These are phyloP conservation scores for Waltergamsia citrina DNA, from an alignment of 2,329 filamentous ascomycete genomes.

Conservation along the genomic window DNA sequence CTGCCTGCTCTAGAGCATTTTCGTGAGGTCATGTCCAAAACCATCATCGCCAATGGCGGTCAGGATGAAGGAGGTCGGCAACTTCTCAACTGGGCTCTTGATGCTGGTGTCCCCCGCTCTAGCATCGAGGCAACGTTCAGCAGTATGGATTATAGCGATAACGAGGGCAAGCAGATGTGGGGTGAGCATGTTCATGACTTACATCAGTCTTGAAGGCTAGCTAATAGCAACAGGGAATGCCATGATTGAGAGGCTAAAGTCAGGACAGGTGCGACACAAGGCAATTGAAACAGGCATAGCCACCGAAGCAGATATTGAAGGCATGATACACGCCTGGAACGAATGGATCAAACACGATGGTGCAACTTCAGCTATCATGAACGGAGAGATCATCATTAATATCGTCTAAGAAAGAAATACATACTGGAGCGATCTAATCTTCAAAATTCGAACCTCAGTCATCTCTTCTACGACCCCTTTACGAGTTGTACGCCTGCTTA, in stretches of 20 bases:
- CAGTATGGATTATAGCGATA: conserved; percentile 18
- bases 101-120: conserved; percentile 12
- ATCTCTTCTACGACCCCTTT: background rate
- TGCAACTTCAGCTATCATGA: conserved; percentile 17
- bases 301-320: conserved; percentile 13
- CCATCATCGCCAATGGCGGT: conserved; percentile 13
- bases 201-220: background rate
- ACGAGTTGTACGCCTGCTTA: background rate
- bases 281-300: conserved; percentile 14
- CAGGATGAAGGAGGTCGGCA: conserved; percentile 15
- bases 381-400: conserved; percentile 15
- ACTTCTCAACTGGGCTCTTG: conserved; percentile 16
- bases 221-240: conserved; percentile 9
- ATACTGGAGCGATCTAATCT: background rate
- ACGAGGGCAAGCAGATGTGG: conserved; percentile 14
- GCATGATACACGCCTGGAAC: conserved; percentile 16
- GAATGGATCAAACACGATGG: conserved; percentile 15
- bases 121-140: conserved; percentile 14
- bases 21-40: conserved; percentile 11
- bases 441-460: too few species aligned
- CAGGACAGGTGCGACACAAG: conserved; percentile 13
- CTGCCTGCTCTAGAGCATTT: conserved; percentile 12
- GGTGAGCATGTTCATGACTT: conserved; percentile 9
- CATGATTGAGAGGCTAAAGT: conserved; percentile 14
- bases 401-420: background rate